Base-by-base conservation (phyloP, 352 stramenopile species). In the Phytophthora citrophthora region DNA sequence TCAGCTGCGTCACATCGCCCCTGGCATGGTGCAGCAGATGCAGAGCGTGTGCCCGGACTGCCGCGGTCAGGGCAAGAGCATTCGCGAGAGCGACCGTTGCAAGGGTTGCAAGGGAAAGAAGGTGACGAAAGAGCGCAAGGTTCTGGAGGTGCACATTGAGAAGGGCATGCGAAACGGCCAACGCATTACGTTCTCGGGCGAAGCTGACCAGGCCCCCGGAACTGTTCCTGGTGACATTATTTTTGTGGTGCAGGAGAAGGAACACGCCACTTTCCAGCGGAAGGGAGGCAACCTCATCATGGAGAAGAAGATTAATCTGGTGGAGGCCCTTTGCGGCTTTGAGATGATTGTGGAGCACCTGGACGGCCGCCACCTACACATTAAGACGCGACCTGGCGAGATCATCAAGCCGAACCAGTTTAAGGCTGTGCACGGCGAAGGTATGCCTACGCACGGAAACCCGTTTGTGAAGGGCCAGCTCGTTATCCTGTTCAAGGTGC, bases 21-120 rank as follows among this genome's bases (percentile, higher is more conserved):
- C 96, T 5, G 97, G 97, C 23, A 99, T 99, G 97, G 95, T 99
- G 48, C 96, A 98, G 68, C 97, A 99, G 81, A 96, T 99, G 74
- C 97, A 99, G 79, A 91, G 89, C 51, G 74, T 91, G 20, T 99
- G 98, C 70, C 79, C 91, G 23, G 76, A 88, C 57, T 99, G 98
- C 78, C 88, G 88, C 46, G 97, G 97, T 10, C 86, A 98, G 74
- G 97, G 97, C 59, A 96, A 97, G 72, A 94, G 83, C 50, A 97
- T 98, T 62, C 97, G 90, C 63, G 97, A 98, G 72, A 89, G 77
- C 36, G 92, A 98, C 72, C 86, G 89, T n/a, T 98, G 93, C 89
- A 96, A 95, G 74, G 72, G 54, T 27, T 98, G 93, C 78, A 95
- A 93, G 70, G 94, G 94, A 50, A 97, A 96, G 71, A 98, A 98